phyloP scores from a whole-genome alignment of 495 filamentous ascomycete genomes.

The Trichoderma reesei region DNA sequence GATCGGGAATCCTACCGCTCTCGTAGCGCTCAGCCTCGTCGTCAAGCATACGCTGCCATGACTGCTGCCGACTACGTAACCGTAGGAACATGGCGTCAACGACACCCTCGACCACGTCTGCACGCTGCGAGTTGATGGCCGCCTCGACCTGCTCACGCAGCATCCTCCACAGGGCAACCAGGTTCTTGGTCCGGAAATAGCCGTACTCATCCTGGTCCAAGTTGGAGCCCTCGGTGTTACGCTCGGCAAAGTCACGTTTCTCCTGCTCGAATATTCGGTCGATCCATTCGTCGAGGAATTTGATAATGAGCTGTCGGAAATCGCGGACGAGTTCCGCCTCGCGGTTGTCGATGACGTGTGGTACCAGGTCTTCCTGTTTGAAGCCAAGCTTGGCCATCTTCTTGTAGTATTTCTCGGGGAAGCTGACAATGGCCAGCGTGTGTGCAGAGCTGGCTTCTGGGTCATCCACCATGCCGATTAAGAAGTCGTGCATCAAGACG shows the following conservation, averaged over 20 bases:
- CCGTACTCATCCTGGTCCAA: slow-evolving; percentile 79
- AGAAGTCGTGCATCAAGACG: slow-evolving; percentile 85
- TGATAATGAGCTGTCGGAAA: slow-evolving; percentile 89
- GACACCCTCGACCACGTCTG: slow-evolving; percentile 84
- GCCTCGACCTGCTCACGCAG: slow-evolving; percentile 79
- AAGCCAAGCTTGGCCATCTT: slow-evolving; percentile 90
- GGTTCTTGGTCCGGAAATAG: slow-evolving; percentile 77
- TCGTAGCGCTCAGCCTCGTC: slow-evolving; percentile 72
- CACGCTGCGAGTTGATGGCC: slow-evolving; percentile 67
- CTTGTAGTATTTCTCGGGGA: slow-evolving; percentile 89
- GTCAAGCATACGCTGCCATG: slow-evolving; percentile 80
- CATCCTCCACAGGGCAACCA: slow-evolving; percentile 97
- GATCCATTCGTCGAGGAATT: slow-evolving; percentile 95
- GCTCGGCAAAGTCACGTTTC: slow-evolving; percentile 63
- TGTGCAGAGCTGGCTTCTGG: slow-evolving; percentile 65
- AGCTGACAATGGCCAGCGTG: slow-evolving; percentile 83
- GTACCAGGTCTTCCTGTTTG: slow-evolving; percentile 57
- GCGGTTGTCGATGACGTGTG: slow-evolving; percentile 78
- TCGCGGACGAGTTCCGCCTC: slow-evolving; percentile 83
- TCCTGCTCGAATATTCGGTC: slow-evolving; percentile 77
- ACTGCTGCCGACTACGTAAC: slow-evolving; percentile 65
- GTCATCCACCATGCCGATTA: slow-evolving; percentile 72
- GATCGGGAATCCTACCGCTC: slow-evolving; percentile 44
- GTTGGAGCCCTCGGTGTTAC: slow-evolving; percentile 58
- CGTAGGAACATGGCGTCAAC: slow-evolving; percentile 88